Conservation (phyloP, 768 basidiomycete species). For the Psilocybe tampanensis region DNA sequence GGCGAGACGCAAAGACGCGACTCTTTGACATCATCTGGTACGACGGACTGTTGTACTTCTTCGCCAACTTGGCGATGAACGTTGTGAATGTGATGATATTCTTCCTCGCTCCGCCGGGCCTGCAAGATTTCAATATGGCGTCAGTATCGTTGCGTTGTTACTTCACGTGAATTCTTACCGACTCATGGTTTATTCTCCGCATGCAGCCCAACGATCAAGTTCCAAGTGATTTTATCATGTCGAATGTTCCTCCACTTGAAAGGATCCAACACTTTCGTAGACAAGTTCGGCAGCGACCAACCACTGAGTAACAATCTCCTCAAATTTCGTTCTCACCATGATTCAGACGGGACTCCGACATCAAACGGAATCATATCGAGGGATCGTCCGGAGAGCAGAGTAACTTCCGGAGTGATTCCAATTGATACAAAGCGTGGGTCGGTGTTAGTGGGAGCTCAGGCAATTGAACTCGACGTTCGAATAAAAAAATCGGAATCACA, state of each 20-base stretch:
- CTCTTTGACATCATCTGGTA: conserved; percentile 16
- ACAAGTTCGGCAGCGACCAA: not conserved
- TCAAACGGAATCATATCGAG: not conserved
- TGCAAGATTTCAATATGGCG: not conserved
- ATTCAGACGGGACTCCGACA: too few relatives aligned
- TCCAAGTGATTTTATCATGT: not conserved
- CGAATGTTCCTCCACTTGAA: not conserved
- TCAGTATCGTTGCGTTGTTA: too few relatives aligned
- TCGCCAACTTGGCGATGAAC: conserved; percentile 29
- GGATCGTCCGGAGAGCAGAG: too few relatives aligned
- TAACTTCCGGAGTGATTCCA: not conserved
- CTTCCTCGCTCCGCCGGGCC: not conserved
- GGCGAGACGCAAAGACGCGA: conserved; percentile 4
- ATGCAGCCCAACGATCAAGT: not conserved
- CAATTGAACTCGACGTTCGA: not conserved
- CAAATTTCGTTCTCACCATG: not conserved
- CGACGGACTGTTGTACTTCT: conserved; percentile 28
- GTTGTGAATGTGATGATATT: conserved; percentile 25
- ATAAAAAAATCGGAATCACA: not conserved
- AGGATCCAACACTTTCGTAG: not conserved
- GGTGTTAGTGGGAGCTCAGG: not conserved
- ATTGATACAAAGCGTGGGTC: not conserved
- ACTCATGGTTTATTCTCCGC: too few relatives aligned
- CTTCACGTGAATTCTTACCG: too few relatives aligned
- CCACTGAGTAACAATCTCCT: too few relatives aligned